Conservation (phyloP, 306 rosid genomes). For the Sindora glabra region DNA sequence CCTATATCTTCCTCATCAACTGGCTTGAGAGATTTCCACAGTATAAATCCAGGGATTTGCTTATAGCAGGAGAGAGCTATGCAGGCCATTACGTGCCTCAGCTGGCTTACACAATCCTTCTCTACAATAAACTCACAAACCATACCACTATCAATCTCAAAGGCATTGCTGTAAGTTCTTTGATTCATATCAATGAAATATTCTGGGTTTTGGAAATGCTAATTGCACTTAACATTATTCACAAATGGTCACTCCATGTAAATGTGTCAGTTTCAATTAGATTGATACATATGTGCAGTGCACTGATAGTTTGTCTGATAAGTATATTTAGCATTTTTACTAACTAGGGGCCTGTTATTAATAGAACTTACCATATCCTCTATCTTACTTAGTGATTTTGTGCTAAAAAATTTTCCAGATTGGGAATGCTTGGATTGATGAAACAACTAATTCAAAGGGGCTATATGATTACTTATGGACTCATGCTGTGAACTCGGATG, state of each 20-base stretch:
- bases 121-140: no score
- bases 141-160: no score
- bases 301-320: no score
- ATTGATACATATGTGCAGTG: no score
- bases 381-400: background rate
- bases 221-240: no score
- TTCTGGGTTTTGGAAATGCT: background rate
- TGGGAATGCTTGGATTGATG: slow-evolving; percentile 56
- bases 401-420: slow-evolving; percentile 27
- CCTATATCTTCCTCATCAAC: slow-evolving; percentile 47
- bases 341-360: no score
- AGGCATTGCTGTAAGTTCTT: slow-evolving; percentile 43
- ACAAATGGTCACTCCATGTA: no score
- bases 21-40: slow-evolving; percentile 63
- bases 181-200: background rate
- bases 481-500: slow-evolving; percentile 51
- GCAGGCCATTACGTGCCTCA: slow-evolving; percentile 58
- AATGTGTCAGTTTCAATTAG: no score
- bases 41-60: slow-evolving; percentile 42
- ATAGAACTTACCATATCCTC: background rate
- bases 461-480: slow-evolving; percentile 35
- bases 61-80: slow-evolving; percentile 57
- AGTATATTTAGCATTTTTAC: no score
- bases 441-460: slow-evolving; percentile 7
- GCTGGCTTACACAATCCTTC: slow-evolving; percentile 38